Conservation (phyloP, 2,329 filamentous ascomycete species). For the Lasiodiplodia sp. region DNA sequence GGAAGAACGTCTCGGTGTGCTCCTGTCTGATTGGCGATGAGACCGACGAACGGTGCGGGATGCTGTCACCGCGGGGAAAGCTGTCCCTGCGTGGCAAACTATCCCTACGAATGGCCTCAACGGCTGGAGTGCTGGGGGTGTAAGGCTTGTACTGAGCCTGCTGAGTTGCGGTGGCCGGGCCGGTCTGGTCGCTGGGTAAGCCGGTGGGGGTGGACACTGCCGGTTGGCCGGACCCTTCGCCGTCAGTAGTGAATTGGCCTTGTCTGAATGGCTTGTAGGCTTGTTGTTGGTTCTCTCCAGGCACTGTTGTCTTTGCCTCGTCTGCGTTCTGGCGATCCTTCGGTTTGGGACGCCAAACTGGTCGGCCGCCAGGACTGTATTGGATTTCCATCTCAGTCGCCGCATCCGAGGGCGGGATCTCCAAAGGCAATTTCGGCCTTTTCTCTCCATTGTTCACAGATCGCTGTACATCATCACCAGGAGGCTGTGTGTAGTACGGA, state of each 20-base stretch:
- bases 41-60: slow-evolving; percentile 38
- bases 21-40: slow-evolving; percentile 34
- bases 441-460: not conserved
- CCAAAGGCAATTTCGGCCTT: slow-evolving; percentile 35
- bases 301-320: slow-evolving; percentile 38
- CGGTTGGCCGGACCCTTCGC: slow-evolving; percentile 37
- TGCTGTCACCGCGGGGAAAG: not conserved
- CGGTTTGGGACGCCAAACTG: slow-evolving; percentile 47
- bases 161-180: slow-evolving; percentile 31
- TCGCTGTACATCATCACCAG: not conserved
- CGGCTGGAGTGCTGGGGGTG: slow-evolving; percentile 36
- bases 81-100: slow-evolving; percentile 29
- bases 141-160: slow-evolving; percentile 43
- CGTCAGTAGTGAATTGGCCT: not conserved
- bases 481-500: slow-evolving; percentile 5
- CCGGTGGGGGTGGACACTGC: slow-evolving; percentile 46
- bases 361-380: slow-evolving; percentile 63
- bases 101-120: slow-evolving; percentile 2
- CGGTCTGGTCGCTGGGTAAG: slow-evolving; percentile 41
- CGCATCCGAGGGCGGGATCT: slow-evolving; percentile 30
- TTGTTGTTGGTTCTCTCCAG: slow-evolving; percentile 5
- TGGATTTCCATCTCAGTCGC: slow-evolving; percentile 37
- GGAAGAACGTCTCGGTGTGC: slow-evolving; percentile 48
- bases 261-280: slow-evolving; percentile 26
- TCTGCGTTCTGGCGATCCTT: slow-evolving; percentile 32